Conservation (phyloP, 495 filamentous ascomycete species). For the Viridothelium virens region DNA sequence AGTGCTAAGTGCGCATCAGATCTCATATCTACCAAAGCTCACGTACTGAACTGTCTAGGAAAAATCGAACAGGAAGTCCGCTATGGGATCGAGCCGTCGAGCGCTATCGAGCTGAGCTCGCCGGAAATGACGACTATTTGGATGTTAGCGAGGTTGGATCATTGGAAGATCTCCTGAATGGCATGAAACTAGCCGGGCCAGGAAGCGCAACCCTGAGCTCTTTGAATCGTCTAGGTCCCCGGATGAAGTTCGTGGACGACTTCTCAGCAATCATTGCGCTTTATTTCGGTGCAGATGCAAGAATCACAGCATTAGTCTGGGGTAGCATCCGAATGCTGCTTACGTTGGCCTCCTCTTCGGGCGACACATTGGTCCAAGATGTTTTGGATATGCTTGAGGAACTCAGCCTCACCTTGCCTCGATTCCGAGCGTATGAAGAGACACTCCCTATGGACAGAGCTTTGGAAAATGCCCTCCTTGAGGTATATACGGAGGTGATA, state of each 20-base stretch:
- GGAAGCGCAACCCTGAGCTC: conserved; percentile 13
- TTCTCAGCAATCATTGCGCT: conserved; percentile 26
- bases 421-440: conserved; percentile 20
- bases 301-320: conserved; percentile 25
- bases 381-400: conserved; percentile 29
- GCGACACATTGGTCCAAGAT: conserved; percentile 20
- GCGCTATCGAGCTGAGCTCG: conserved; percentile 23
- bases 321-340: conserved; percentile 27
- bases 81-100: conserved; percentile 22
- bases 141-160: conserved; percentile 20
- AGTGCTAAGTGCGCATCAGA: neutral
- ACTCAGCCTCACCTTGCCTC: conserved; percentile 22
- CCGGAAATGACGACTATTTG: conserved; percentile 23
- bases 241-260: conserved; percentile 21
- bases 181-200: conserved; percentile 11
- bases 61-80: conserved; percentile 10
- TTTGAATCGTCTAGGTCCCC: conserved; percentile 22
- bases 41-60: neutral
- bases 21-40: neutral
- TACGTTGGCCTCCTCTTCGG: conserved; percentile 20
- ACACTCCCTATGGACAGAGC: conserved; percentile 22
- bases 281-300: conserved; percentile 26
- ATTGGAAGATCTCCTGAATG: conserved; percentile 22
- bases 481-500: conserved; percentile 27
- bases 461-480: conserved; percentile 24